Evolutionary conservation across 768 basidiomycete genomes (phyloP), one percentile per base, ranked within the genome.

Genomic region (Plicaturopsis crispa): DNA sequence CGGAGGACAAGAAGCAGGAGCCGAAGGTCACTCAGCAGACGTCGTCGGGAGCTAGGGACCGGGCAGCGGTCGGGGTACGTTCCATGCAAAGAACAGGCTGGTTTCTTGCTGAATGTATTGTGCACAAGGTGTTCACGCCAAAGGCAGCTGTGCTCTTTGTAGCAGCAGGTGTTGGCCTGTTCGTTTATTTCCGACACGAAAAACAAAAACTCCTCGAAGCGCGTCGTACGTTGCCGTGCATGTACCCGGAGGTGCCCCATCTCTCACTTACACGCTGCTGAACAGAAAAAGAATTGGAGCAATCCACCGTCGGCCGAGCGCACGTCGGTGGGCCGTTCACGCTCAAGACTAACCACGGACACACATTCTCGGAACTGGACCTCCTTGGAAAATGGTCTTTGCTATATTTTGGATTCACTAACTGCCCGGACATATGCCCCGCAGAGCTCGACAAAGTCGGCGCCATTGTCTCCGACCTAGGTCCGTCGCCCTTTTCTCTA

Each of bases 341-440:
- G 4, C 68, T 98, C 35, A 74, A 68, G 4, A 75, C 78, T 5
- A 80, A 84, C 33, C 63, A 77, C 6, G 79, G 78, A 8, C 8
- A 71, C 39, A 59, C 74, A 0, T 98, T 91, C 62, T 84, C 90
- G 2, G 83, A 97, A 32, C 63, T 84, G 39, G 75, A 94, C 52
- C 65, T 98, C 33, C 59, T 84, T 18, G 93, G 92, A 24, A 85
- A 87, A 64, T 97, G 89, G 89, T 84, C 72, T n/a, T 63, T 89
- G 42, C 72, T 88, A 33, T 89, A 97, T 65, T 99, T 99, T 61
- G 96, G 96, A n/a, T 99, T 98, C 67, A 93, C 94, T 21, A 94
- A 99, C 60, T 99, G 96, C 61, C 94, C 96, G 5, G 96, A 99
- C 60, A 97, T 99, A 38, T 99, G 96, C 55, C 96, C 96, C 1